Percentiles rank a stretch among this genome's conserved stretches.
These are phyloP conservation scores for Botrytis tulipae DNA, from an alignment of 2,329 filamentous ascomycete genomes.

Conservation along the genomic window DNA sequence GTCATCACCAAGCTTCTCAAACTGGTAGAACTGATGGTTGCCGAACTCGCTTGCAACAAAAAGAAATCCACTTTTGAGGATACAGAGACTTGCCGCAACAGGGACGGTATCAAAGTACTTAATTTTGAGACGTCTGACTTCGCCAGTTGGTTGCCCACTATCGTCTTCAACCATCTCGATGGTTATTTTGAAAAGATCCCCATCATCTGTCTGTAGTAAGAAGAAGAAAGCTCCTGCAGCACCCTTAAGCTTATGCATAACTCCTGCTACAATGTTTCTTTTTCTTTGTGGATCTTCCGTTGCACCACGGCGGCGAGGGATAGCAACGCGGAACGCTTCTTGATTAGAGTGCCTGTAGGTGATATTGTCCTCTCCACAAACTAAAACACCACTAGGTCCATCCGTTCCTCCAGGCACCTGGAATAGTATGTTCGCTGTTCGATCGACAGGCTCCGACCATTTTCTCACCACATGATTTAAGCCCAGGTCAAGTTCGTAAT, in stretches of 20 bases:
- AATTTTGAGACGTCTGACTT: conserved; percentile 81
- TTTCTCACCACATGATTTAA: conserved; percentile 96
- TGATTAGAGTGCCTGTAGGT: conserved; percentile 98
- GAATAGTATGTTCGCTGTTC: conserved; percentile 84
- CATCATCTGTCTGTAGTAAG: conserved; percentile 91
- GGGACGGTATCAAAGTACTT: conserved; percentile 99
- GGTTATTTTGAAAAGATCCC: conserved; percentile 96
- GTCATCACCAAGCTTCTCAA: conserved; percentile 94
- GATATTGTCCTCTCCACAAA: conserved; percentile 91
- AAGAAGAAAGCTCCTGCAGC: conserved; percentile 90
- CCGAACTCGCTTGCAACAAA: conserved; percentile 91
- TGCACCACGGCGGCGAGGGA: conserved; percentile 80
- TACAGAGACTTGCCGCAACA: conserved; percentile 80
- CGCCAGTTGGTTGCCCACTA: conserved; percentile 72
- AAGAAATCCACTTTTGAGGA: conserved; percentile 92
- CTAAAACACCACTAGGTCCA: conserved; percentile 89
- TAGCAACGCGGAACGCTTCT: conserved; percentile 81
- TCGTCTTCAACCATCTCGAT: conserved; percentile 86
- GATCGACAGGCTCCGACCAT: conserved; percentile 92
- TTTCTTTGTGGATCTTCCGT: conserved; percentile 93
- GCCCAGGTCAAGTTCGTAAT: conserved; percentile 95
- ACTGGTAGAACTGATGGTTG: conserved; percentile 93
- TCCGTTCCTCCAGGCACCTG: conserved; percentile 93
- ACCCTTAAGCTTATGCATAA: conserved; percentile 94
- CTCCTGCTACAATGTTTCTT: conserved; percentile 79